A percentile compares a stretch with the other conserved stretches of the same genome.
These are phyloP conservation scores for Phytophthora colocasiae DNA, from an alignment of 352 stramenopile genomes.

Conservation along the genomic window DNA sequence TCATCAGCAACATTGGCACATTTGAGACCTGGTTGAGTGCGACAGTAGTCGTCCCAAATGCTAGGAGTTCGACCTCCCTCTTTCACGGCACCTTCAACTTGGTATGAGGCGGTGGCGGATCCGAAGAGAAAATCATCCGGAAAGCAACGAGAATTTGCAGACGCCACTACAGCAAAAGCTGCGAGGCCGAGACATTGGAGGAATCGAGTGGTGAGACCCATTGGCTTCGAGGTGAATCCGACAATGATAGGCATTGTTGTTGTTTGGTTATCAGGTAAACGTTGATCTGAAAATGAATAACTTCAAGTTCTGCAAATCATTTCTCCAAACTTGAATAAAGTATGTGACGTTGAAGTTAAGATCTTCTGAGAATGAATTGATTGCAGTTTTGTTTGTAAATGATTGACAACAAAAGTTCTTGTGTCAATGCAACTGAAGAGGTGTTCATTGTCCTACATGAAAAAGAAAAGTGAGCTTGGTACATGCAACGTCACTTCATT, in stretches of 20 bases:
- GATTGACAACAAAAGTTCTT: no score
- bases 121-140: constrained; percentile 80
- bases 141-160: constrained; percentile 44
- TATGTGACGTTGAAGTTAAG: neutral
- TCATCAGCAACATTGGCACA: constrained; percentile 93
- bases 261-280: neutral
- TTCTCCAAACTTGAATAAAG: neutral
- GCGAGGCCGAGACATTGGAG: neutral
- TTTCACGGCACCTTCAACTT: constrained; percentile 91
- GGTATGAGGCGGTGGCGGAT: constrained; percentile 86
- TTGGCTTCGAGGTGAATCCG: neutral
- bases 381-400: neutral
- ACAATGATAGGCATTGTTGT: neutral
- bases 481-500: neutral
- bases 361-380: neutral
- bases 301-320: constrained; percentile 7
- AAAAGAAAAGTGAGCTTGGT: no score
- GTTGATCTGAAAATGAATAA: neutral
- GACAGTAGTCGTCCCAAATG: constrained; percentile 94
- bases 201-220: constrained; percentile 1
- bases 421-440: no score
- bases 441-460: no score
- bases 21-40: constrained; percentile 58
- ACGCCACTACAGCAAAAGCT: neutral
- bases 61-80: constrained; percentile 71